These are phyloP conservation scores for Obelidium mucronatum DNA, from an alignment of 192 early-diverging fungal genomes.

Conservation along the genomic window DNA sequence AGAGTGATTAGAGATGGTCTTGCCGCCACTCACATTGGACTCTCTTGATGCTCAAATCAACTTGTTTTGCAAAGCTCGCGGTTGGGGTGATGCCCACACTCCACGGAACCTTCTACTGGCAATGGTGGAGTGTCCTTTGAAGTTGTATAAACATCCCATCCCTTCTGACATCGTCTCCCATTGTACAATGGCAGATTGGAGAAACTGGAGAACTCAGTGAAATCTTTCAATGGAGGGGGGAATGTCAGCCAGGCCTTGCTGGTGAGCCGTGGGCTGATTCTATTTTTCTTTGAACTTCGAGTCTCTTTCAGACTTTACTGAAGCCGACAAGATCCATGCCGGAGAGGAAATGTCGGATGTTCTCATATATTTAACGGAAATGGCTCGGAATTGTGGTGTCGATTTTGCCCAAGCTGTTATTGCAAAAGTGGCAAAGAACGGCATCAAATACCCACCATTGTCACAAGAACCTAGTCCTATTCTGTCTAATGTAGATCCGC, in stretches of 20 bases:
- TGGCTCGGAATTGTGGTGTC: neutral
- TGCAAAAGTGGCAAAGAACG: neutral
- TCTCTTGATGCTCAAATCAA: neutral
- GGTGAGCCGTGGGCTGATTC: neutral
- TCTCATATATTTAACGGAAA: slow-evolving; percentile 2
- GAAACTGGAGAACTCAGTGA: slow-evolving; percentile 3
- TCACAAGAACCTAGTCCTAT: neutral
- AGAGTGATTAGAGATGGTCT: no score
- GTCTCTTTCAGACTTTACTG: neutral
- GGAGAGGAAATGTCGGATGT: slow-evolving; percentile 21
- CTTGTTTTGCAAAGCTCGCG: neutral
- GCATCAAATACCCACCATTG: neutral
- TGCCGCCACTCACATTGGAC: no score
- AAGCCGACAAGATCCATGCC: neutral
- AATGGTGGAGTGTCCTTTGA: neutral
- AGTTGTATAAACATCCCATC: no score
- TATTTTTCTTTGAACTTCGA: neutral
- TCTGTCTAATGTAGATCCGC: neutral
- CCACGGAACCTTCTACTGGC: slow-evolving; percentile 8
- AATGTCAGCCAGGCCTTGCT: neutral
- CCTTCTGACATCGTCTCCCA: no score
- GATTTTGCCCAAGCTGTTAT: neutral
- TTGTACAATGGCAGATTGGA: slow-evolving; percentile 13
- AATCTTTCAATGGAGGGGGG: slow-evolving; percentile 13
- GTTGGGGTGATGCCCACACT: neutral